A percentile compares a stretch with the other conserved stretches of the same genome.
phyloP scores from a whole-genome alignment of 352 stramenopile species.

The Pythium folliculosum region DNA sequence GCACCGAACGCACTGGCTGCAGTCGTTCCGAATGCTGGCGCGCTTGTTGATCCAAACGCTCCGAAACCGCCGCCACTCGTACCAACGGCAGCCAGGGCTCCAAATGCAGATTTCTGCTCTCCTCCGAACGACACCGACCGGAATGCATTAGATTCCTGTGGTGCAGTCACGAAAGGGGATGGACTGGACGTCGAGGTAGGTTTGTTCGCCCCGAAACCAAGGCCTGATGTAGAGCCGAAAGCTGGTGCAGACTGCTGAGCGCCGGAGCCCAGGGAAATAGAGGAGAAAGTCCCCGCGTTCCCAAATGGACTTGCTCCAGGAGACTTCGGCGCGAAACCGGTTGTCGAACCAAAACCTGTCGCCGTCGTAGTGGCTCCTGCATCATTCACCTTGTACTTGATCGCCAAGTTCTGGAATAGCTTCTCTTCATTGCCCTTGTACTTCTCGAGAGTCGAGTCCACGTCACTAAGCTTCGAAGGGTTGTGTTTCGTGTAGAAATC shows the following conservation, averaged over 20 bases:
- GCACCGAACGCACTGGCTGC: constrained; percentile 36
- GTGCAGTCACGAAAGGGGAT: constrained; percentile 47
- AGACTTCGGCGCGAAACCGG: constrained; percentile 38
- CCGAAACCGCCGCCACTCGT: constrained; percentile 4
- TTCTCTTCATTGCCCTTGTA: constrained; percentile 88
- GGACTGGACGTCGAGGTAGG: constrained; percentile 20
- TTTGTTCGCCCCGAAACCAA: constrained; percentile 48
- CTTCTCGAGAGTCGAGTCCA: constrained; percentile 88
- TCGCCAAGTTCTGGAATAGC: constrained; percentile 67
- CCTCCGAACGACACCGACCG: constrained; percentile 19
- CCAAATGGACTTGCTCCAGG: constrained; percentile 65
- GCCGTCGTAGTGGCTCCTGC: neutral
- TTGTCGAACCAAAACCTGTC: constrained; percentile 33
- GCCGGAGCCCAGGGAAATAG: constrained; percentile 35
- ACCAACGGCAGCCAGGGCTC: constrained; percentile 11
- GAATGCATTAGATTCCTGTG: constrained; percentile 18
- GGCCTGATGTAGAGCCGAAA: constrained; percentile 45
- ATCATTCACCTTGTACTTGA: constrained; percentile 70
- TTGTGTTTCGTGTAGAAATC: constrained; percentile 94
- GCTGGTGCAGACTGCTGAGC: constrained; percentile 8
- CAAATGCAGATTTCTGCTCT: constrained; percentile 22
- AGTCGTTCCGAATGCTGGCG: constrained; percentile 8
- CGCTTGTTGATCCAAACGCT: neutral
- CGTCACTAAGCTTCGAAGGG: constrained; percentile 80
- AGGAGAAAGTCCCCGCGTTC: constrained; percentile 48